Evolutionary conservation across 2,329 filamentous ascomycete species (phyloP).

Genomic region (Aspergillus luchuensis): DNA sequence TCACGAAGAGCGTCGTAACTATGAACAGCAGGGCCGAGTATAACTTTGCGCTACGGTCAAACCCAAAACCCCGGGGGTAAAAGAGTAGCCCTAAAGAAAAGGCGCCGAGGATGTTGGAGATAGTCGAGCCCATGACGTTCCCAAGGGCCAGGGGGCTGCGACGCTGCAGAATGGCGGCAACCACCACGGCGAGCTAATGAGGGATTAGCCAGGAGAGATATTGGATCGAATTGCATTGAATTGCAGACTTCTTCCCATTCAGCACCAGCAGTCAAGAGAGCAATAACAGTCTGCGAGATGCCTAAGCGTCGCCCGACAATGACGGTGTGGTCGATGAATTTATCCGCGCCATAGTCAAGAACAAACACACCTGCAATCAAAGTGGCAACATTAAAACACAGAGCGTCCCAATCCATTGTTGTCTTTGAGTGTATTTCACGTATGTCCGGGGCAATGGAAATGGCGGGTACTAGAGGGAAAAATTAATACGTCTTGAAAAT

Average conservation of each 20-base stretch:
- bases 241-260: conserved; percentile 57
- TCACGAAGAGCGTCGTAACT: conserved; percentile 44
- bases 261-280: conserved; percentile 55
- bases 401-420: conserved; percentile 34
- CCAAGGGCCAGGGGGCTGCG: conserved; percentile 54
- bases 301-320: conserved; percentile 49
- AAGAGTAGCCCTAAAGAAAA: conserved; percentile 57
- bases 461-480: too few relatives aligned
- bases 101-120: conserved; percentile 59
- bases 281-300: conserved; percentile 53
- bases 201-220: not conserved
- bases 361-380: conserved; percentile 51
- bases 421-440: too few relatives aligned
- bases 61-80: conserved; percentile 36
- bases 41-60: conserved; percentile 53
- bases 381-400: conserved; percentile 41
- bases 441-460: too few relatives aligned
- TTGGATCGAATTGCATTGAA: not conserved
- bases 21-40: conserved; percentile 49
- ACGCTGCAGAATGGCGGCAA: conserved; percentile 50
- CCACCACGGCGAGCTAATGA: conserved; percentile 51
- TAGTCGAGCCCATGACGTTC: conserved; percentile 58
- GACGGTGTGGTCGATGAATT: conserved; percentile 56
- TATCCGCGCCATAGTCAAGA: conserved; percentile 56
- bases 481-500: too few relatives aligned